phyloP scores from a whole-genome alignment of 1,139 yeast genomes.

The Insectozyma bohioensis region DNA sequence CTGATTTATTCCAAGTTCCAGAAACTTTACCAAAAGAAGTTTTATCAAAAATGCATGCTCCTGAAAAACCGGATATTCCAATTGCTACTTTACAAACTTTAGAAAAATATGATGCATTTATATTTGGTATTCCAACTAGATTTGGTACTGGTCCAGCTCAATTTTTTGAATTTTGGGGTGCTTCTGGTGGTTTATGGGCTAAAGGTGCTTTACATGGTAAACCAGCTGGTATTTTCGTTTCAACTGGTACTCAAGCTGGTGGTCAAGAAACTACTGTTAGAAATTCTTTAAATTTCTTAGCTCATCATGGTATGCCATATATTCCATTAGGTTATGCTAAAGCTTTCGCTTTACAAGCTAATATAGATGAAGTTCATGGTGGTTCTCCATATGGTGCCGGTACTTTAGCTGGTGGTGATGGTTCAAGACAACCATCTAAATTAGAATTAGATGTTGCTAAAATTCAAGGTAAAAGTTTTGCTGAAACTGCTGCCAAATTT shows the following conservation, averaged over 20 bases:
- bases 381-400: conserved; percentile 56
- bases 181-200: conserved; percentile 53
- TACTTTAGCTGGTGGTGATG: conserved; percentile 47
- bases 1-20: conserved; percentile 45
- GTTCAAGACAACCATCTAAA: conserved; percentile 43
- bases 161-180: conserved; percentile 43
- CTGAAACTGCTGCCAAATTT: conserved; percentile 31
- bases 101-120: conserved; percentile 43
- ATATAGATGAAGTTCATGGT: conserved; percentile 43
- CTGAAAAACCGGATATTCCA: conserved; percentile 36
- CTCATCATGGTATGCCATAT: conserved; percentile 53
- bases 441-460: conserved; percentile 39
- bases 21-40: conserved; percentile 50
- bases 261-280: conserved; percentile 49
- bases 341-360: conserved; percentile 32
- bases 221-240: conserved; percentile 46
- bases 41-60: conserved; percentile 40
- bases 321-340: conserved; percentile 48
- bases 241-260: conserved; percentile 48
- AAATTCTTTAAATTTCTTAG: conserved; percentile 34
- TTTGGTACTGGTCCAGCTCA: conserved; percentile 50
- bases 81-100: conserved; percentile 40
- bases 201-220: conserved; percentile 48
- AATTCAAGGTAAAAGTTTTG: conserved; percentile 45
- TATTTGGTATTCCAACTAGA: conserved; percentile 54